Percentiles rank a stretch among this genome's conserved stretches.
phyloP scores from a whole-genome alignment of 257 asterid species.

The Marsdenia floribunda region DNA sequence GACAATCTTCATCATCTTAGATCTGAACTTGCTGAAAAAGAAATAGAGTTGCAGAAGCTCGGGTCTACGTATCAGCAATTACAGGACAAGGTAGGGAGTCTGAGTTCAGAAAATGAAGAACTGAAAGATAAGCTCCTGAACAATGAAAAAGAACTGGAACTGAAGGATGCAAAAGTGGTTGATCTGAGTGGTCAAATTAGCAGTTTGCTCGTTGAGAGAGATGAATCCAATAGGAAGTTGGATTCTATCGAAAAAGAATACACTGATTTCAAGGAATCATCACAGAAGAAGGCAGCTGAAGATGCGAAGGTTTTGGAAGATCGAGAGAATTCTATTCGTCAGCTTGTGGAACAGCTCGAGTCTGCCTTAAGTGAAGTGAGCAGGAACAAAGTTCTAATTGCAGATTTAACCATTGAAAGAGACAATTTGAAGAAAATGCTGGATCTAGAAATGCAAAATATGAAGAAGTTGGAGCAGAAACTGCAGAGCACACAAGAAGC shows the following conservation, averaged over 20 bases:
- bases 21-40: slow-evolving; percentile 41
- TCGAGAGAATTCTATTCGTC: slow-evolving; percentile 35
- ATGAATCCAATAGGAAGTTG: slow-evolving; percentile 36
- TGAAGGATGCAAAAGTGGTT: slow-evolving; percentile 36
- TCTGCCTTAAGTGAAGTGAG: slow-evolving; percentile 33
- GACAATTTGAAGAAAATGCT: slow-evolving; percentile 36
- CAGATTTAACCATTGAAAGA: slow-evolving; percentile 51
- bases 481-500: slow-evolving; percentile 32
- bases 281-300: slow-evolving; percentile 48
- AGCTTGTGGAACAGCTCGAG: slow-evolving; percentile 51
- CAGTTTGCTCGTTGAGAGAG: slow-evolving; percentile 38
- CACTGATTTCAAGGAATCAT: slow-evolving; percentile 32
- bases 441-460: slow-evolving; percentile 34
- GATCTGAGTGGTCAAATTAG: slow-evolving; percentile 34
- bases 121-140: slow-evolving; percentile 38
- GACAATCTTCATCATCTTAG: slow-evolving; percentile 25
- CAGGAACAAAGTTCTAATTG: slow-evolving; percentile 26
- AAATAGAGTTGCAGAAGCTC: slow-evolving; percentile 34
- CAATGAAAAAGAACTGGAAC: slow-evolving; percentile 45
- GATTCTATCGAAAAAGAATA: slow-evolving; percentile 40
- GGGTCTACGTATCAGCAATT: slow-evolving; percentile 33
- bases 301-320: slow-evolving; percentile 48
- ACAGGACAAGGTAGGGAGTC: slow-evolving; percentile 34
- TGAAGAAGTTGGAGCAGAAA: slow-evolving; percentile 40
- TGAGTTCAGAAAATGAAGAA: slow-evolving; percentile 39